A percentile compares a stretch with the other conserved stretches of the same genome.
These are phyloP conservation scores for Populus alba DNA, from an alignment of 345 rosid genomes.

Conservation along the genomic window DNA sequence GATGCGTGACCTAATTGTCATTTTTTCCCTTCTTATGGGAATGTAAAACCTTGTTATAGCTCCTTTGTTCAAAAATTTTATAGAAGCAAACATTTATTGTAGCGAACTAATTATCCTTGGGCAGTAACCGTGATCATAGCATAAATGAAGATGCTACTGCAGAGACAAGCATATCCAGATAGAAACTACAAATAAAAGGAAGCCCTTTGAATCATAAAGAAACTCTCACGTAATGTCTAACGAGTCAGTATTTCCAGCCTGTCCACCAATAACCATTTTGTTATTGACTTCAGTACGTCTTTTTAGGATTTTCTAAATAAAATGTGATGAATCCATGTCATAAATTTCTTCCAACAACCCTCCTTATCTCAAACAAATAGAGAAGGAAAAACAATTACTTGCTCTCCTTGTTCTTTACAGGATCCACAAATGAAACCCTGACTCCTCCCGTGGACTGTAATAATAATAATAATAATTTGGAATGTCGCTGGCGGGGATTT, in stretches of 20 bases:
- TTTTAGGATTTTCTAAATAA: not conserved
- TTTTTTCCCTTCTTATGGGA: not conserved
- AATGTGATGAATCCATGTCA: not conserved
- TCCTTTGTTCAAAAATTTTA: not conserved
- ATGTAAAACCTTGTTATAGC: not conserved
- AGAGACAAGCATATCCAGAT: not conserved
- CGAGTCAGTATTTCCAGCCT: not conserved
- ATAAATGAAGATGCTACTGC: not conserved
- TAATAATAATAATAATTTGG: no score
- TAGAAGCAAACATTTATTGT: not conserved
- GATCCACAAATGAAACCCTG: conserved; percentile 41
- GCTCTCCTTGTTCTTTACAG: conserved; percentile 37
- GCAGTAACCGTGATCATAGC: not conserved
- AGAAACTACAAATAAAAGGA: not conserved
- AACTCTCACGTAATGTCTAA: not conserved
- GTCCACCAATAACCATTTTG: not conserved
- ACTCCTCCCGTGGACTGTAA: conserved; percentile 14
- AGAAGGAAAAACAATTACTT: conserved; percentile 22
- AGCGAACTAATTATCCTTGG: not conserved
- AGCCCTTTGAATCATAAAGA: not conserved
- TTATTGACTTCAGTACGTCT: not conserved
- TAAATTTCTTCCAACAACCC: not conserved
- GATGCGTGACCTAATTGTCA: not conserved
- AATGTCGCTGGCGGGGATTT: conserved; percentile 16
- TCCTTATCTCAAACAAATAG: not conserved